Evolutionary conservation across 1,284 basidiomycete genomes (phyloP).

Genomic region (Fomitopsis betulina): DNA sequence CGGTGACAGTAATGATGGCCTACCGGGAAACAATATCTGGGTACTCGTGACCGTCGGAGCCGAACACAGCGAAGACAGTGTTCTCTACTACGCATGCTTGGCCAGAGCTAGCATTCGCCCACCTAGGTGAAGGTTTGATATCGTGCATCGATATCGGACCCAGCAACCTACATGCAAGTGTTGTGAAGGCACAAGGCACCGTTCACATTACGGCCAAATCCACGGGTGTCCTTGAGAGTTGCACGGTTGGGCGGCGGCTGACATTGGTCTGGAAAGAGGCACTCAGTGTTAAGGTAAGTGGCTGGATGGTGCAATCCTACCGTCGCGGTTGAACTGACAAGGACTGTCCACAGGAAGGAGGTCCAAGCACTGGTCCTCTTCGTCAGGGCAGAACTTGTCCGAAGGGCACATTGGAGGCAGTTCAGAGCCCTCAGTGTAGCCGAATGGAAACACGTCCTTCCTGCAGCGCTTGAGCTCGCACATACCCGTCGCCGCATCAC

Average conservation of each 20-base stretch:
- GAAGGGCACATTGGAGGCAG: slow-evolving; percentile 60
- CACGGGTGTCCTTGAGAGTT: slow-evolving; percentile 54
- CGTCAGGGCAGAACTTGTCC: slow-evolving; percentile 81
- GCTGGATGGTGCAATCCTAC: slow-evolving; percentile 34
- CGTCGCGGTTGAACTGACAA: slow-evolving; percentile 88
- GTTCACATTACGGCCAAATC: slow-evolving; percentile 69
- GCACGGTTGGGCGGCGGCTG: slow-evolving; percentile 57
- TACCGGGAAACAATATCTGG: slow-evolving; percentile 77
- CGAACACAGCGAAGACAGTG: slow-evolving; percentile 71
- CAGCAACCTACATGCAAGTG: slow-evolving; percentile 61
- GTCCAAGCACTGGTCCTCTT: slow-evolving; percentile 66
- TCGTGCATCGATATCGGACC: background rate
- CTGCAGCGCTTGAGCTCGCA: slow-evolving; percentile 71
- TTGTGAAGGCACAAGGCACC: slow-evolving; percentile 82
- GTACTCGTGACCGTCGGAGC: slow-evolving; percentile 46
- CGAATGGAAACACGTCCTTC: slow-evolving; percentile 73
- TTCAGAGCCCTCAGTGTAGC: slow-evolving; percentile 40
- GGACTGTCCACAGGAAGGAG: slow-evolving; percentile 56
- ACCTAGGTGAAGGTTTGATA: slow-evolving; percentile 39
- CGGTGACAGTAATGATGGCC: slow-evolving; percentile 17
- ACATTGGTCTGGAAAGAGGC: slow-evolving; percentile 61
- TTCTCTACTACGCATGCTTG: slow-evolving; percentile 72
- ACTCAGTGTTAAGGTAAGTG: background rate
- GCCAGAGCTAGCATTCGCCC: slow-evolving; percentile 67
- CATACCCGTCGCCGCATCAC: slow-evolving; percentile 42